phyloP scores from a whole-genome alignment of 345 rosid species.

The Aurinia saxatilis region DNA sequence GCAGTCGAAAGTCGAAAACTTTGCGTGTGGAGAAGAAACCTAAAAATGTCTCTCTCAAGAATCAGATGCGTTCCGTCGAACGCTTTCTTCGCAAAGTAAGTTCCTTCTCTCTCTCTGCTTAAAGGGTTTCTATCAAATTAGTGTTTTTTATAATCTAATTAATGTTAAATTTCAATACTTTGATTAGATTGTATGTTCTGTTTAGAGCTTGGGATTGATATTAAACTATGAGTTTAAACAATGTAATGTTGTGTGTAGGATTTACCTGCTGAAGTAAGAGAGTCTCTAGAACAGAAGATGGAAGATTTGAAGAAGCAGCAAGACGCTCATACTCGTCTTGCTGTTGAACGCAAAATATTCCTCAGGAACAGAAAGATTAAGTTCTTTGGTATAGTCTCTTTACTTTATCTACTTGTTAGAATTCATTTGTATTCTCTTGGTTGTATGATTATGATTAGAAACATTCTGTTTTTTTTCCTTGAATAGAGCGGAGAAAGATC shows the following conservation, averaged over 20 bases:
- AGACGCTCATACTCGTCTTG: constrained; percentile 75
- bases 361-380: constrained; percentile 85
- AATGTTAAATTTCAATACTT: background rate
- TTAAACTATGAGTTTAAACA: too few relatives aligned
- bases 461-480: background rate
- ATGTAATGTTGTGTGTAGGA: constrained; percentile 33
- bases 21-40: constrained; percentile 71
- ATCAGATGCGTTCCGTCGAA: constrained; percentile 88
- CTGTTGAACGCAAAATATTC: constrained; percentile 82
- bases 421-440: background rate
- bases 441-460: background rate
- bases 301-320: constrained; percentile 78
- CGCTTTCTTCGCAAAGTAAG: constrained; percentile 96
- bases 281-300: constrained; percentile 62
- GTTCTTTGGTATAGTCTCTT: constrained; percentile 62
- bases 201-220: background rate
- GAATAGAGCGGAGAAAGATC: constrained; percentile 81
- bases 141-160: too few relatives aligned
- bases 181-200: background rate
- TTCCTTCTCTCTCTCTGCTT: background rate
- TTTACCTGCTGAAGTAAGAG: constrained; percentile 68
- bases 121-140: background rate
- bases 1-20: constrained; percentile 72
- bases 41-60: constrained; percentile 73
- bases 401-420: background rate